Conservation (phyloP, 2,329 filamentous ascomycete genomes). For the Albifimbria verrucaria region DNA sequence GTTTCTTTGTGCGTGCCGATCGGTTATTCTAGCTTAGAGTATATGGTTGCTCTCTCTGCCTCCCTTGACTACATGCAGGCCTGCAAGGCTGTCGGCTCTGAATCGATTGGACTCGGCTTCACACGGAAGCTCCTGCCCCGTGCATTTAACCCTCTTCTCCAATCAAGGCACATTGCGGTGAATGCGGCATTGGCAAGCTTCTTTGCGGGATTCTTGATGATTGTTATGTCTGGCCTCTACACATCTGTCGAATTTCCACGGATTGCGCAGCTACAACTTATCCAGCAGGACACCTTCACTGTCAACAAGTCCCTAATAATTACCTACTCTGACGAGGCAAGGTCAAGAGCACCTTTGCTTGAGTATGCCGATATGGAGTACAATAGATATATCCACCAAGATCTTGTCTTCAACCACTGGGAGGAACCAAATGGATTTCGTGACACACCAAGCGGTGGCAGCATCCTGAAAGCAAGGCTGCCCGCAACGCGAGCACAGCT, state of each 20-base stretch:
- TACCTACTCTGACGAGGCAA: slow-evolving; percentile 13
- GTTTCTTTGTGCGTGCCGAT: slow-evolving; percentile 13
- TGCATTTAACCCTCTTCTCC: slow-evolving; percentile 14
- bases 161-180: slow-evolving; percentile 17
- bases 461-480: not conserved
- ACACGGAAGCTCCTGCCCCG: slow-evolving; percentile 17
- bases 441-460: not conserved
- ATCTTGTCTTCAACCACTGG: slow-evolving; percentile 21
- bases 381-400: slow-evolving; percentile 26
- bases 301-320: slow-evolving; percentile 11
- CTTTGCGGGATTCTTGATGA: slow-evolving; percentile 14
- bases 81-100: slow-evolving; percentile 11
- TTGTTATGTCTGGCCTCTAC: slow-evolving; percentile 22
- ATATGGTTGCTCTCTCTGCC: slow-evolving; percentile 17
- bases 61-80: slow-evolving; percentile 17
- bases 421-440: slow-evolving; percentile 4
- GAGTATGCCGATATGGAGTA: slow-evolving; percentile 23
- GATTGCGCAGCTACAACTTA: slow-evolving; percentile 17
- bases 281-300: slow-evolving; percentile 22
- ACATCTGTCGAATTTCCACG: slow-evolving; percentile 18
- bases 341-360: slow-evolving; percentile 15
- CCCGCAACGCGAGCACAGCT: not conserved
- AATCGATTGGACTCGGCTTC: slow-evolving; percentile 15
- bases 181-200: slow-evolving; percentile 17
- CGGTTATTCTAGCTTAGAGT: slow-evolving; percentile 17